Base-by-base conservation (phyloP, 495 filamentous ascomycete genomes). In the Schizothecium vesticola region DNA sequence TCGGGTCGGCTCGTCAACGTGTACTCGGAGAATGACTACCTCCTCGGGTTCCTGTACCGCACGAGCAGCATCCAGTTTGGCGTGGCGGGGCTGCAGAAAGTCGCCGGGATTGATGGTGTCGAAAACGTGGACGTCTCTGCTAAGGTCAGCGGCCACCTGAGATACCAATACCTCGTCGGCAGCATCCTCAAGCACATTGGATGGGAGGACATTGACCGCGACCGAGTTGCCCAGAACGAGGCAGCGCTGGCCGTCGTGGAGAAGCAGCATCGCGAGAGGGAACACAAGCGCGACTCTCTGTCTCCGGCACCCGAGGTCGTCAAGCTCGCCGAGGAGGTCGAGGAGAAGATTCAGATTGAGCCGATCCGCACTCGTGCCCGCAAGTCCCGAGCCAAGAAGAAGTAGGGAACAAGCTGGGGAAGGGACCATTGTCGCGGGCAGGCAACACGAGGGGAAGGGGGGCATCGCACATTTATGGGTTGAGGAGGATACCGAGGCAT, bases 1-100 rank as follows among this genome's bases (percentile, higher is more conserved):
- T 71, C 81, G 29, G 84, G 84, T 6, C 80, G 86, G 29, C 76
- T 89, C 10, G 76, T 88, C 66, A 89, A 89, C 70, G 85, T 86
- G 19, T 88, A 84, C 71, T 87, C 85, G 19, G 79, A 82, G 56
- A 83, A 86, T 61, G 87, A 89, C 71, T 86, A 87, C 67, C 81
- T 87, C 16, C 82, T 89, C 5, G 86, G 81, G 12, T 88, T 89
- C 65, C 76, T 89, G 8, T 87, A 85, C 69, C 81, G 86, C 29
- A 84, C 76, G 43, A 80, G 81, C 60, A 83, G 77, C 65, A 82
- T 86, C 68, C 80, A 86, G 57, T 83, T 82, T 68, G 86, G 87
- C 6, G 79, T 88, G 29, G 87, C 86, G 6, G 87, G 87, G 3
- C 70, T 89, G 64, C 83, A 88, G 72, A 79, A 74, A 22, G 78